Base-by-base conservation (phyloP, 2,329 filamentous ascomycete genomes). In the Diaporthe sp. region DNA sequence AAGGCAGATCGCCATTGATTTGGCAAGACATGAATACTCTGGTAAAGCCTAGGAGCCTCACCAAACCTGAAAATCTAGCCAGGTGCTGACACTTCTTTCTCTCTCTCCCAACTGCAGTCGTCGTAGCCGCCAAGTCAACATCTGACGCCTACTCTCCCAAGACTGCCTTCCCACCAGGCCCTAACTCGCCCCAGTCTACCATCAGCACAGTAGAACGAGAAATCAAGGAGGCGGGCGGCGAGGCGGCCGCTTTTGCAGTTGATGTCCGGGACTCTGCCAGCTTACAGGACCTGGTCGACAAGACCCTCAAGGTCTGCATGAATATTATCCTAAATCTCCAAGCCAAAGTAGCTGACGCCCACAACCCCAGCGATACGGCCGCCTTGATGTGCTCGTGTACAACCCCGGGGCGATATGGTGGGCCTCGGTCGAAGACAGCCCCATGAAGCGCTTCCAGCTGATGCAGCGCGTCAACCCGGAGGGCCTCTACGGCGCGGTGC, bases 331-430 rank as follows among this genome's bases (percentile, higher is more conserved):
- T 13, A n/a, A 10, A 9, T 55, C 8, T n/a, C 15, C 28, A 13
- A n/a, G 0, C 8, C 25, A 38, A 22, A 42, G 38, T 35, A 17
- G 61, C 35, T 72, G 17, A 72, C 50, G 5, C 5, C 22, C 50
- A 13, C 9, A 15, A 77, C 25, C 22, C 40, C 64, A 90, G 79
- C 85, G 82, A 6, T 92, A 93, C 78, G 87, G 88, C 57, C 89
- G 89, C 30, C 85, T 97, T 4, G 94, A 97, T 80, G 92, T 93
- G 0, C 84, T 97, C 3, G 83, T 97, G 66, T 97, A 97, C 86
- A 97, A 97, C 82, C 92, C 92, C 0, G 95, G 95, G 54, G 95
- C 95, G 3, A 95, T 97, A 77, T 97, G 93, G 92, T 96, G 94
- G 94, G 89, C 92, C 0, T 89, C 92, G 1, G 91, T 97, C 0